A percentile compares a stretch with the other conserved stretches of the same genome.
Conservation (phyloP, 306 rosid genomes). For the Dryas alaskensis region DNA sequence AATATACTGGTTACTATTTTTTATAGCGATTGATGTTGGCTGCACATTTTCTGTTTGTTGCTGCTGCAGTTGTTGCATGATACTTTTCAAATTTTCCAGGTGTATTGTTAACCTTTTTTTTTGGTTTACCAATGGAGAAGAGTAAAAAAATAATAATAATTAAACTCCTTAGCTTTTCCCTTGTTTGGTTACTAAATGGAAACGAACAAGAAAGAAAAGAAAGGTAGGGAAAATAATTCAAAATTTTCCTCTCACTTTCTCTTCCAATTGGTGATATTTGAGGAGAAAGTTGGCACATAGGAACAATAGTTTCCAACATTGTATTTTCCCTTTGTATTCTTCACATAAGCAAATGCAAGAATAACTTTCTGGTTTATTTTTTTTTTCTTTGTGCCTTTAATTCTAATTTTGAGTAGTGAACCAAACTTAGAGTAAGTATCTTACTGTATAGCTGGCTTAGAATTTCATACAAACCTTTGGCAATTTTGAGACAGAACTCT, state of each 20-base stretch:
- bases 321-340: background rate
- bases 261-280: background rate
- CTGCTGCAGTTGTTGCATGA: constrained; percentile 2
- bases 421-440: background rate
- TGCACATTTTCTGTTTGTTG: background rate
- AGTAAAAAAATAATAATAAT: background rate
- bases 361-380: background rate
- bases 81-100: no score
- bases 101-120: background rate
- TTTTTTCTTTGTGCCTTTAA: background rate
- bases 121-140: background rate
- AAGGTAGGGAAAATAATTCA: no score
- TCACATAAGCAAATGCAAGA: background rate
- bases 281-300: background rate
- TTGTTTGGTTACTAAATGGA: background rate
- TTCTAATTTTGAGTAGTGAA: background rate
- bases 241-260: background rate
- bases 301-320: background rate
- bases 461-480: background rate
- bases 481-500: constrained; percentile 5
- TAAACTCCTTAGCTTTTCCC: background rate
- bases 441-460: background rate
- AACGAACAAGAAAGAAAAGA: background rate
- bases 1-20: background rate
- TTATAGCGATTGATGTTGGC: background rate